phyloP scores from a whole-genome alignment of 805 yeast species.

The Myxozyma lipomycoides region DNA sequence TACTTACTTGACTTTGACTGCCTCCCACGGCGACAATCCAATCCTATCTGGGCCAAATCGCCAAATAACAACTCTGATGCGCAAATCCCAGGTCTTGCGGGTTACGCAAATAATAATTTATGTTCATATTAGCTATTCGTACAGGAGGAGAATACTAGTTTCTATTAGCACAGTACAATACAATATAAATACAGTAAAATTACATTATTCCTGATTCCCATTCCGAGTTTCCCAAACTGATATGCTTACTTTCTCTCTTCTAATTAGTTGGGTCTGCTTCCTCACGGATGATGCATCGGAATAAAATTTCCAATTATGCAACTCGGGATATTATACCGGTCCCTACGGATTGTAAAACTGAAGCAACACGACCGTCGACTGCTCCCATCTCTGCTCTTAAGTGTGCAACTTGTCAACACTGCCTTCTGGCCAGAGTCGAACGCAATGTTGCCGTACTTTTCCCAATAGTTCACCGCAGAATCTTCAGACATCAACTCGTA shows the following conservation, averaged over 20 bases:
- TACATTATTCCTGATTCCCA: too few species aligned
- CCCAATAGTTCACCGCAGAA: conserved; percentile 96
- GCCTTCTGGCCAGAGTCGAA: conserved; percentile 95
- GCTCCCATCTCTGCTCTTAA: conserved; percentile 77
- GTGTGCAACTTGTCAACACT: conserved; percentile 83
- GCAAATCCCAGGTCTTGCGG: too few species aligned
- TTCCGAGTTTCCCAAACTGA: too few species aligned
- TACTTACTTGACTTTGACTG: too few species aligned
- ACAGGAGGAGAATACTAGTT: not conserved
- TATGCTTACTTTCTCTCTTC: too few species aligned
- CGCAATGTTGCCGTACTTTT: conserved; percentile 92
- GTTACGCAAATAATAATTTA: too few species aligned
- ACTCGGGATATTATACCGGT: conserved; percentile 89
- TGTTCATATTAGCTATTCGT: not conserved
- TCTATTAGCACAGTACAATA: not conserved
- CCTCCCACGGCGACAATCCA: too few species aligned
- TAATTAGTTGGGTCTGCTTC: too few species aligned
- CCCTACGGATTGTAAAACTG: conserved; percentile 88
- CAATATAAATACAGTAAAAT: not conserved
- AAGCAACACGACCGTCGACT: conserved; percentile 83
- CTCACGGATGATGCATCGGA: conserved; percentile 60
- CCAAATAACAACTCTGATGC: too few species aligned
- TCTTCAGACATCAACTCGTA: conserved; percentile 94
- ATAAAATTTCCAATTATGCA: conserved; percentile 94
- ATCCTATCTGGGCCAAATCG: too few species aligned